Base-by-base conservation (phyloP, 805 yeast species). In the Wickerhamomyces sydowiorum region DNA sequence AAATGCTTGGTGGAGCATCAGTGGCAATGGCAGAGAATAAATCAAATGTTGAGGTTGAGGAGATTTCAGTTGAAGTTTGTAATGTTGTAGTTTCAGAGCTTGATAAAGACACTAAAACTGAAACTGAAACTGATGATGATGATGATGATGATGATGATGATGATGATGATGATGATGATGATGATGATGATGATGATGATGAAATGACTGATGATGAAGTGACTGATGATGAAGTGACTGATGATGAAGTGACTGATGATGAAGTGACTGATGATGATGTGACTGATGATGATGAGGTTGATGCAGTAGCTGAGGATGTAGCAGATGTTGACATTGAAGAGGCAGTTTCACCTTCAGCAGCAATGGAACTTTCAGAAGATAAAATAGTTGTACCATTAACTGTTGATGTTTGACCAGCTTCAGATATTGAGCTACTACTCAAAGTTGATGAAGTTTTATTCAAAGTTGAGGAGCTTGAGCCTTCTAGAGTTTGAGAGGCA, bases 11-110 rank as follows among this genome's bases (percentile, higher is more conserved):
- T 5, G 82, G 82, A 20, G 60, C 64, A 12, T 49, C 49, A 5
- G 75, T 72, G 35, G 69, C 67, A 41, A 81, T 65, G 3, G 72
- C 66, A 14, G 56, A 46, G 57, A 81, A 79, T n/a, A 82, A 61
- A 46, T 74, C 69, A 25, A 64, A 62, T 24, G 53, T 48, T 40
- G 64, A 53, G 20, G 52, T 37, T 3, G 47, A 23, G 1, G 40
- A 20, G 20, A 64, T 54, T 37, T 59, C 56, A 15, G 67, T 53
- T 6, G 56, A 41, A 1, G 70, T 61, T 30, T 18, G 61, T 43
- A 60, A 56, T 7, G 56, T 44, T 23, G 54, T 32, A 12, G 46
- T 50, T 62, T 53, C 14, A 63, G 60, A 17, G 70, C 70, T 24
- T 59, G 49, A 7, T 47, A 45, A 20, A 59, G 46, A 14, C 54